Percentiles rank a stretch among this genome's conserved stretches.
Conservation (phyloP, 345 rosid species). For the Eucalyptus globulus region DNA sequence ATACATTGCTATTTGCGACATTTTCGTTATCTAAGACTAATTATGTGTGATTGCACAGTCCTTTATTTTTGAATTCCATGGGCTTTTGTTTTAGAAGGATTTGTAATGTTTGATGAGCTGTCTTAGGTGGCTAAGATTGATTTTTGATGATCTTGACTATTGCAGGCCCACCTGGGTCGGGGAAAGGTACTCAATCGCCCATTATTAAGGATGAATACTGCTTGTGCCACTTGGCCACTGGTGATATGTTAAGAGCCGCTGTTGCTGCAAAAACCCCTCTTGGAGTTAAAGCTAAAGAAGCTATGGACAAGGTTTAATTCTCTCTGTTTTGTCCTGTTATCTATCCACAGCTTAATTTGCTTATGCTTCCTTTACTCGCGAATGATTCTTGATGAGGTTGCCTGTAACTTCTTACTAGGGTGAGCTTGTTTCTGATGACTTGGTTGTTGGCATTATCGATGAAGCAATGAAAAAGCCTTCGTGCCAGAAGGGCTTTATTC, state of each 20-base stretch:
- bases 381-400: not conserved
- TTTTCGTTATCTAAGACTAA: not conserved
- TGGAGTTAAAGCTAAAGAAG: conserved; percentile 91
- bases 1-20: not conserved
- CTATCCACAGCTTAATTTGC: not conserved
- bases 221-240: conserved; percentile 97
- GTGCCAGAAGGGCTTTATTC: conserved; percentile 94
- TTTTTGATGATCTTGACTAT: not conserved
- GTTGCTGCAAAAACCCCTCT: conserved; percentile 92
- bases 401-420: conserved; percentile 37
- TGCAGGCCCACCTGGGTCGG: conserved; percentile 98
- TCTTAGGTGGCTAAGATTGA: not conserved
- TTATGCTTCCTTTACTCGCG: not conserved
- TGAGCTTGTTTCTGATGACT: conserved; percentile 92
- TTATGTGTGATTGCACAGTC: not conserved
- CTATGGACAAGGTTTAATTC: conserved; percentile 79
- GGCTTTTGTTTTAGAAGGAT: not conserved
- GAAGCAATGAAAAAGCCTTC: conserved; percentile 95
- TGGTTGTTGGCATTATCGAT: conserved; percentile 93
- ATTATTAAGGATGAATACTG: conserved; percentile 89
- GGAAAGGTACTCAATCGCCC: conserved; percentile 98
- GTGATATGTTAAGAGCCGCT: conserved; percentile 98
- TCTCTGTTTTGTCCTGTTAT: not conserved
- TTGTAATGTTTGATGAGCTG: not conserved
- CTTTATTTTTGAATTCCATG: not conserved